Evolutionary conservation across 139 green algal genomes (phyloP).

Genomic region (Chlamydomonas sphaeroides): DNA sequence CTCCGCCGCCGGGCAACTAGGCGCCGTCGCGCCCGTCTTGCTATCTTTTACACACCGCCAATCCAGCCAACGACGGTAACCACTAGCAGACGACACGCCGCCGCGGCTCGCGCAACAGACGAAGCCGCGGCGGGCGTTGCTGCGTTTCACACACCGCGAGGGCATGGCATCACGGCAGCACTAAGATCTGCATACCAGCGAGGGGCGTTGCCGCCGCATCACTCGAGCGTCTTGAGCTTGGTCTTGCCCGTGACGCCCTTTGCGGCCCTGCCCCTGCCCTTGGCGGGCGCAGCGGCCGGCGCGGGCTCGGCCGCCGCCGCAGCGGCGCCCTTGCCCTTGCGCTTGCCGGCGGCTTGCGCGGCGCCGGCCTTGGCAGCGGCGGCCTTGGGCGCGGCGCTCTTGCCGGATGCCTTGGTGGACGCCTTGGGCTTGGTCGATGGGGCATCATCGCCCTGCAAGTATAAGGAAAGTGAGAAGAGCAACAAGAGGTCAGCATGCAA

Average conservation of each 20-base stretch:
- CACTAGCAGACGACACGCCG: too few relatives aligned
- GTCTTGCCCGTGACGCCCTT: background rate
- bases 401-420: too few relatives aligned
- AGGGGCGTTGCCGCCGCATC: background rate
- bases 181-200: background rate
- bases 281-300: background rate
- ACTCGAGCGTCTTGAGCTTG: conserved; percentile 27
- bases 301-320: background rate
- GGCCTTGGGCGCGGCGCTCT: too few relatives aligned
- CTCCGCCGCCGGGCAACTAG: too few relatives aligned
- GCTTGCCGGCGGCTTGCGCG: background rate
- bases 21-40: too few relatives aligned
- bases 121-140: too few relatives aligned
- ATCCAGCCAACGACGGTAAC: too few relatives aligned
- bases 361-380: background rate
- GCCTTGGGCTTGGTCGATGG: background rate
- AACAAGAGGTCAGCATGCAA: background rate
- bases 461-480: background rate
- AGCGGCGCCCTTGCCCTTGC: background rate
- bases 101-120: background rate
- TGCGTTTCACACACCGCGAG: background rate
- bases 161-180: too few relatives aligned
- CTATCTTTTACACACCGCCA: too few relatives aligned
- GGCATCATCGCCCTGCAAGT: background rate
- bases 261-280: background rate